Base-by-base conservation (phyloP, 2,329 filamentous ascomycete species). In the Aspergillus eucalypticola region DNA sequence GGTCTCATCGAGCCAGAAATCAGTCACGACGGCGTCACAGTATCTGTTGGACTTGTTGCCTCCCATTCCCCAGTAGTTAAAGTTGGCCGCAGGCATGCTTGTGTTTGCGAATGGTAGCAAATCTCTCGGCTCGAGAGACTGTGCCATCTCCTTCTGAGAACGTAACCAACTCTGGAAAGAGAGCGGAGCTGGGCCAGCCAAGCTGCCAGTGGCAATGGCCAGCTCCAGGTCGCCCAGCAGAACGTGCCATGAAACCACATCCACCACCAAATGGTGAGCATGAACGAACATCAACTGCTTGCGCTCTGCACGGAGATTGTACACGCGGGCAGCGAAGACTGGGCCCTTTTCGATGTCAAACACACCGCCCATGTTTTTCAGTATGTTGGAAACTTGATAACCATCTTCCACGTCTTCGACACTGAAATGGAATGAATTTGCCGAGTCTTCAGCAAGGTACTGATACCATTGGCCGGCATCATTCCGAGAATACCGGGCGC, bases 171-270 rank as follows among this genome's bases (percentile, higher is more conserved):
- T 21, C 19, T 39, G 46, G 13, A 60, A 41, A 3, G 58, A 39
- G 8, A 54, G 23, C 42, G 39, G 25, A 46, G 53, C n/a, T 6
- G 23, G 29, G 19, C 27, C 35, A 7, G 25, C 8, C 21, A 29
- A 23, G n/a, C 23, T 6, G 35, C 7, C 48, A 41, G 48, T 27
- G 19, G 35, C 13, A 8, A 60, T n/a, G 6, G 35, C 35, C 13
- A 56, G 21, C 8, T 60, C 48, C 6, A 60, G 38, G 21, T 60
- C 58, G 7, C 56, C 48, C 49, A 60, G 29, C 6, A 60, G 56
- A 19, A 60, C 27, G 13, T 53, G 25, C 58, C 58, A 60, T 3
- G 58, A 60, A 19, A 60, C 58, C 44, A 60, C 39, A 29, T 60
- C 58, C 2, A 57, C 54, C 11, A 57, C 53, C 13, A 60, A 19